Percentiles rank a stretch among this genome's conserved stretches.
Evolutionary conservation across 73 alveolate species (phyloP).

Genomic region (Paramecium octaurelia): DNA sequence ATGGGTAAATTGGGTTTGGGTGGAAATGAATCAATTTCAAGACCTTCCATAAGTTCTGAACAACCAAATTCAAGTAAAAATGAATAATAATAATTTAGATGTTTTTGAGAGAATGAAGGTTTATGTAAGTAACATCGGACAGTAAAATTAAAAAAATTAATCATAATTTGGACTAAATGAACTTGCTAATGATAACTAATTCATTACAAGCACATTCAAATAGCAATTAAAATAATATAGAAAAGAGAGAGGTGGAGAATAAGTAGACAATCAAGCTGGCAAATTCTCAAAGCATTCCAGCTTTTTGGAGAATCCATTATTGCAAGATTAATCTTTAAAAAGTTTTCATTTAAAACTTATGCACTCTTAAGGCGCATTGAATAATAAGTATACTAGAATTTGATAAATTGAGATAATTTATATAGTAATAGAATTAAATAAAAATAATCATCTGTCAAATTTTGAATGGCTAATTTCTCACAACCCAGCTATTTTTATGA

Average conservation of each 20-base stretch:
- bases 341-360: neutral
- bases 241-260: neutral
- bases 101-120: conserved; percentile 11
- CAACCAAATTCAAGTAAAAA: neutral
- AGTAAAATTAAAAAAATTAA: neutral
- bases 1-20: conserved; percentile 51
- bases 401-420: neutral
- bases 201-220: neutral
- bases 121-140: neutral
- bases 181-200: neutral
- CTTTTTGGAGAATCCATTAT: neutral
- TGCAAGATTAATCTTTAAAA: neutral
- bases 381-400: neutral
- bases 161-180: neutral
- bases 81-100: neutral
- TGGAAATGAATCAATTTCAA: neutral
- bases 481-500: no score
- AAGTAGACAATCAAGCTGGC: neutral
- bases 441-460: neutral
- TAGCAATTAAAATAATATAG: neutral
- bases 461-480: neutral
- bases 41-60: neutral
- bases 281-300: neutral
- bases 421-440: neutral
- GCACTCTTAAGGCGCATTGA: neutral